A percentile compares a stretch with the other conserved stretches of the same genome.
These are phyloP conservation scores for Amyloporia xantha DNA, from an alignment of 768 basidiomycete species.

Conservation along the genomic window DNA sequence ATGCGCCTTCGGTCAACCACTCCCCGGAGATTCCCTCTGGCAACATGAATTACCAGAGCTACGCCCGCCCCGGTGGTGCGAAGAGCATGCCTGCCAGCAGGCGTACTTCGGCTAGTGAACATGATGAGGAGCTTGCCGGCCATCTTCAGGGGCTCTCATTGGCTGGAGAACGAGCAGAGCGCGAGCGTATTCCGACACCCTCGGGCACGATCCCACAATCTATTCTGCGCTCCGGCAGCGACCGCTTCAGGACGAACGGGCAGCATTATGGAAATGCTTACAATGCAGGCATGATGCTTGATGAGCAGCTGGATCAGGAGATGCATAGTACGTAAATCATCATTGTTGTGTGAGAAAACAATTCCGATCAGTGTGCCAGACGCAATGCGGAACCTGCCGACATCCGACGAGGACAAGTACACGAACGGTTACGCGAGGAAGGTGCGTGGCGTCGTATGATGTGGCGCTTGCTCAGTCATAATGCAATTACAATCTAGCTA, in stretches of 20 bases:
- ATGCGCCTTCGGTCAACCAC: slow-evolving; percentile 69
- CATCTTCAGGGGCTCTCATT: slow-evolving; percentile 71
- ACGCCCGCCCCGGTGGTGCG: slow-evolving; percentile 64
- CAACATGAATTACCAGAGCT: slow-evolving; percentile 43
- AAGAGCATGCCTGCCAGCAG: slow-evolving; percentile 93
- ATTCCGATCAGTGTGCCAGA: slow-evolving; percentile 36
- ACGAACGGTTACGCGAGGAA: slow-evolving; percentile 54
- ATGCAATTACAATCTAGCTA: slow-evolving; percentile 37
- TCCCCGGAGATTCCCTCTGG: slow-evolving; percentile 57
- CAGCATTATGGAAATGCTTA: slow-evolving; percentile 54
- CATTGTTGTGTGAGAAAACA: slow-evolving; percentile 9
- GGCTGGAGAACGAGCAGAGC: slow-evolving; percentile 52
- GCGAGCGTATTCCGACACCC: slow-evolving; percentile 22
- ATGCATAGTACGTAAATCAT: slow-evolving; percentile 70
- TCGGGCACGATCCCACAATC: slow-evolving; percentile 31
- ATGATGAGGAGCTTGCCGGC: slow-evolving; percentile 74
- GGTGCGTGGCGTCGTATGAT: slow-evolving; percentile 33
- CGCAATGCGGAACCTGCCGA: slow-evolving; percentile 83
- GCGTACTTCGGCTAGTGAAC: slow-evolving; percentile 81
- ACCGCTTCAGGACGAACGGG: slow-evolving; percentile 51
- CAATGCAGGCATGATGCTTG: slow-evolving; percentile 86
- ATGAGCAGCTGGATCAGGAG: slow-evolving; percentile 89
- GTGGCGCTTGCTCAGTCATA: neutral
- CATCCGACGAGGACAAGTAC: slow-evolving; percentile 87
- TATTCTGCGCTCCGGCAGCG: slow-evolving; percentile 43